Base-by-base conservation (phyloP, 495 filamentous ascomycete genomes). In the Talaromyces proteolyticus region DNA sequence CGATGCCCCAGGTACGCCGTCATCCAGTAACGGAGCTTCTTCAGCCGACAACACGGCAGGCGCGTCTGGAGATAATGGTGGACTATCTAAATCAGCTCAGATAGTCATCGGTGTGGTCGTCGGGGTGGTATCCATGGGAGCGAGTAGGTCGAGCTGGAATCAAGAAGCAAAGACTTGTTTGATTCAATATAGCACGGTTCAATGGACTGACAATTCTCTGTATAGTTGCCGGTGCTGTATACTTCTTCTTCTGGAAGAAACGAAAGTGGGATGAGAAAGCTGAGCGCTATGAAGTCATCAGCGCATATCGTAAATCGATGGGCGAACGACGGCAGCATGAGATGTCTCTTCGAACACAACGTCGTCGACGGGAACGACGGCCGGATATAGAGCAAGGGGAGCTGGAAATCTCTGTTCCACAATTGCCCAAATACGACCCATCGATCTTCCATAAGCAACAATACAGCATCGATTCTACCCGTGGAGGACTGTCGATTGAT, bases 41-140 rank as follows among this genome's bases (percentile, higher is more conserved):
- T 29, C 50, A 17, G 50, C 41, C 14, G 24, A 42, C 19, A 51
- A 36, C 23, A 25, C 22, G 8, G 49, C 49, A 20, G 42, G 50
- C 20, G 24, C 50, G 10, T 43, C 38, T 26, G 29, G 42, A n/a
- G 25, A 42, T 29, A 52, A 26, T 39, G 41, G 42, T 18, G 42
- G 42, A 37, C 11, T 52, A 45, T 44, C 50, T 39, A 44, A 22
- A 34, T 19, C 40, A 10, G 42, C 40, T 12, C 53, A 54, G 34
- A 58, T 64, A 18, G 61, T 62, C 42, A 61, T 67, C 44, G 64
- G 64, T 0, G 59, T 60, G 5, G 62, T 67, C 0, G 42, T 67
- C 2, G 62, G 64, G 8, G 52, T 54, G 23, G 51, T 63, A 34
- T 56, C 50, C 8, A 44, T 57, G 21, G 52, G 57, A 40, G 57